A percentile compares a stretch with the other conserved stretches of the same genome.
Conservation (phyloP, 2,329 filamentous ascomycete genomes). For the Ascochyta lentis region DNA sequence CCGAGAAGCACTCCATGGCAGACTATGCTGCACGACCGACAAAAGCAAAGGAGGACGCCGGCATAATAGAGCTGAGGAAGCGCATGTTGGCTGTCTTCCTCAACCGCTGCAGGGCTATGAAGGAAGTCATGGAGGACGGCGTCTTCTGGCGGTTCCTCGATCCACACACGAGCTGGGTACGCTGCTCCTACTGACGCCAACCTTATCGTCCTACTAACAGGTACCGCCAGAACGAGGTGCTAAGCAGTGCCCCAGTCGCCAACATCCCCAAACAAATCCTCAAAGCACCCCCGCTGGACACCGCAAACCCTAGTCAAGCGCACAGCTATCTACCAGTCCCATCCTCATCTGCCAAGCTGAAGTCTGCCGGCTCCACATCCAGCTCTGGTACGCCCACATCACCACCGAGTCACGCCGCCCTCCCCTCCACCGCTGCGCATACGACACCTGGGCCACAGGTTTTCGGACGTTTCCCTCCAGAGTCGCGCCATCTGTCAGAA, state of each 20-base stretch:
- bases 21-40: constrained; percentile 98
- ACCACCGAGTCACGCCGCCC: constrained; percentile 58
- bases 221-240: constrained; percentile 79
- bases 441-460: constrained; percentile 67
- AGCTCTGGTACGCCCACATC: constrained; percentile 61
- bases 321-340: constrained; percentile 90
- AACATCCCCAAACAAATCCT: constrained; percentile 93
- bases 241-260: constrained; percentile 87
- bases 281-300: constrained; percentile 92
- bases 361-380: constrained; percentile 56
- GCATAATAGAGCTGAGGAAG: constrained; percentile 95
- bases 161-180: constrained; percentile 97
- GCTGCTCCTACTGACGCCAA: constrained; percentile 24
- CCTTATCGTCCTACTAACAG: constrained; percentile 3
- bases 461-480: constrained; percentile 82
- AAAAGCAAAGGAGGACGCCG: constrained; percentile 95
- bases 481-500: constrained; percentile 77
- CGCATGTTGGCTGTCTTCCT: constrained; percentile 96
- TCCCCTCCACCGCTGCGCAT: constrained; percentile 63
- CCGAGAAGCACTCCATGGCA: constrained; percentile 98
- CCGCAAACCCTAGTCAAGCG: constrained; percentile 87
- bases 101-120: constrained; percentile 92
- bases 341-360: constrained; percentile 83
- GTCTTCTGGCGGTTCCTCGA: constrained; percentile 98
- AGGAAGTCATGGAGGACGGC: constrained; percentile 87